Evolutionary conservation across 306 rosid genomes (phyloP), one percentile per base, ranked within the genome.

Genomic region (Castanea mollissima): DNA sequence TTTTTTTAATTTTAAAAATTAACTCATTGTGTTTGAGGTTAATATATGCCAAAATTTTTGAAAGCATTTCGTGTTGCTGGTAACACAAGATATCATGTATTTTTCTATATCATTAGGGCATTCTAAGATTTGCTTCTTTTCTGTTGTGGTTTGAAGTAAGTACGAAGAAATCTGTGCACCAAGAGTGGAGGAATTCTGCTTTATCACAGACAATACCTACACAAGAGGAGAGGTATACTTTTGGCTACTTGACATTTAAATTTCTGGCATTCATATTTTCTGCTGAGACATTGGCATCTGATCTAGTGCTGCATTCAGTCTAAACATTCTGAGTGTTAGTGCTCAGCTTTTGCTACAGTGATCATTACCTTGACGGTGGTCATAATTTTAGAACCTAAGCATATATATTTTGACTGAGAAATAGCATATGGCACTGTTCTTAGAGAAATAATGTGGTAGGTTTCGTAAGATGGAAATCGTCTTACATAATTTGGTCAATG

Each of bases 91-190:
- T 77, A 55, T 75, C 62, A 20, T 52, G 2, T 81, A 7, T 44
- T 29, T 76, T 84, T 31, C 57, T 34, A 65, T 74, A 23, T 70
- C 35, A 49, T 52, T 44, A 18, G n/a, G 62, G 38, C 62, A 59
- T 59, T 76, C 84, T 82, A 77, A 86, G 7, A 51, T 19, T 69
- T 71, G 71, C 64, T 83, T 71, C 6, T 81, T 78, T 84, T 78
- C 80, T 67, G 58, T 77, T 82, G 75, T 84, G 85, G 31, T 67
- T 79, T 81, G 68, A 51, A 94, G 98, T 49, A 94, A 94, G 79
- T 94, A 94, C 51, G 97, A 94, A 87, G 98, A 94, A 90, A 92
- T 89, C 23, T 71, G 87, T 85, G 94, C 98, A 52, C 97, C 97
- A 31, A 84, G 79, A 71, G 89, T 91, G 54, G 94, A 92, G 82